A percentile compares a stretch with the other conserved stretches of the same genome.
These are phyloP conservation scores for Fagopyrum esculentum DNA, from an alignment of 148 eudicot species.

Conservation along the genomic window DNA sequence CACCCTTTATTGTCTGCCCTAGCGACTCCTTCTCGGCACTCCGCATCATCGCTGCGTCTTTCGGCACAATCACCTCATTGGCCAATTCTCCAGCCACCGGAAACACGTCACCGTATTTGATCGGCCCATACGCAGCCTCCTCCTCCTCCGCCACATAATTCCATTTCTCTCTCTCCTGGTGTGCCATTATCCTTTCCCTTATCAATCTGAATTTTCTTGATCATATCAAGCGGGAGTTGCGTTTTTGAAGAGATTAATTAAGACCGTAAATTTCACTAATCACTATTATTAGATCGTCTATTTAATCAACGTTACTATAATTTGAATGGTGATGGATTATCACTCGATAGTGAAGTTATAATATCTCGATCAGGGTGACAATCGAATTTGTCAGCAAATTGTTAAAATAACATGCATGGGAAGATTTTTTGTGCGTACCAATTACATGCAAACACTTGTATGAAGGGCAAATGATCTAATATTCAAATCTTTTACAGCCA, in stretches of 20 bases:
- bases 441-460: neutral
- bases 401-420: neutral
- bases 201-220: too few species aligned
- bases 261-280: neutral
- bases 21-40: slow-evolving; percentile 39
- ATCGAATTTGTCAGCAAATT: neutral
- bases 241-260: neutral
- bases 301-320: neutral
- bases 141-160: neutral
- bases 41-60: slow-evolving; percentile 60
- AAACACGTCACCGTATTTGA: slow-evolving; percentile 57
- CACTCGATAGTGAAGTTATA: neutral
- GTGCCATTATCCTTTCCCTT: neutral
- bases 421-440: neutral
- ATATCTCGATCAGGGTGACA: neutral
- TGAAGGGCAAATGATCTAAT: neutral
- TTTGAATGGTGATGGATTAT: neutral
- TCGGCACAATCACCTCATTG: slow-evolving; percentile 29
- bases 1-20: slow-evolving; percentile 38
- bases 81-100: slow-evolving; percentile 34
- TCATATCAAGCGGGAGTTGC: neutral
- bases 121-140: slow-evolving; percentile 11
- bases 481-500: neutral
- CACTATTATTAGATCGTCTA: neutral
- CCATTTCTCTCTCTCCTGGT: neutral